Evolutionary conservation across 2,329 filamentous ascomycete species (phyloP), one percentile per base, ranked within the genome.

Genomic region (Aspergillus transmontanensis): DNA sequence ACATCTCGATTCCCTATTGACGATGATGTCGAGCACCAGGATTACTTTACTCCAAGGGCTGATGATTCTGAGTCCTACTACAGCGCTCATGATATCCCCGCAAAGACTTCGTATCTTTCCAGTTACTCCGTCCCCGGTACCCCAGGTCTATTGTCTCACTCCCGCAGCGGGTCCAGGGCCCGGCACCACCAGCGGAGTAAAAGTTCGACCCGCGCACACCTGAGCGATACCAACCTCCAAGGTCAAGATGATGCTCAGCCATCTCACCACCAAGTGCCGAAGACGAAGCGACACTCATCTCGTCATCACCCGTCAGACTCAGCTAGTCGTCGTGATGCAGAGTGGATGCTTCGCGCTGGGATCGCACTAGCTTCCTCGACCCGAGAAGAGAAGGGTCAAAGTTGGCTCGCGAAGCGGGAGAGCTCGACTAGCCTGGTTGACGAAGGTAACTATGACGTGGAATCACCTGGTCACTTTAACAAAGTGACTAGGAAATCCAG

Each of bases 381-480:
- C 6, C 79, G 86, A 43, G 86, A 89, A 68, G 82, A 83, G 62
- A 88, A 89, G 68, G 87, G 87, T n/a, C 86, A 88, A 70, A 83
- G 83, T 60, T 89, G 86, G 86, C 79, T 88, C 3, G 78, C 80
- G 3, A 83, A 86, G 58, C 79, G 85, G 30, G 83, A 85, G 65
- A 86, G 82, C 64, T 84, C 82, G 1, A 88, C 86, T 0, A 84
- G 81, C 53, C 76, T 88, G 3, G 80, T 82, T 11, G 72, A 76
- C 2, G 75, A 82, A 19, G 66, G 64, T 34, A 71, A 79, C 19
- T 70, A 75, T 54, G 76, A 78, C 9, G 67, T 74, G 60, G 58
- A 66, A 10, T 64, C 68, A 58, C 55, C 68, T 46, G 32, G 70
- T n/a, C 65, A 61, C 43, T 66, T 72, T 60, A 65, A 71, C 59